A percentile compares a stretch with the other conserved stretches of the same genome.
Evolutionary conservation across 2,329 filamentous ascomycete species (phyloP).

Genomic region (Metarhizium brunneum): DNA sequence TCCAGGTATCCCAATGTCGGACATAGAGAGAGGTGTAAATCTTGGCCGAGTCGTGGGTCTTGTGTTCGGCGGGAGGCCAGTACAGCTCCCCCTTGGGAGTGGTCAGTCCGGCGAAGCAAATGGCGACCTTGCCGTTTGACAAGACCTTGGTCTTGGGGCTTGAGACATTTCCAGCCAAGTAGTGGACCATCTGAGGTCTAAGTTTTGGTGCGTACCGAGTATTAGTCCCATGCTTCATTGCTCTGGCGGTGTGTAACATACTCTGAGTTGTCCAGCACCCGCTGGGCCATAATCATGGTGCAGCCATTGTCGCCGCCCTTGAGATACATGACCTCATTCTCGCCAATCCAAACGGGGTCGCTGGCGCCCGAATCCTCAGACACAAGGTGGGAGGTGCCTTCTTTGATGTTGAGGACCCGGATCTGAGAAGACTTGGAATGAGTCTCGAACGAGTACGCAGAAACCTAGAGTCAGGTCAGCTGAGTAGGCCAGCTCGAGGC

Average conservation of each 20-base stretch:
- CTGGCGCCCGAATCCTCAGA: slow-evolving; percentile 55
- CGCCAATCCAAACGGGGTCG: slow-evolving; percentile 69
- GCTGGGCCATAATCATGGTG: slow-evolving; percentile 35
- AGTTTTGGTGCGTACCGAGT: slow-evolving; percentile 4
- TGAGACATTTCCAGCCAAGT: slow-evolving; percentile 44
- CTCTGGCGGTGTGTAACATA: slow-evolving; percentile 19
- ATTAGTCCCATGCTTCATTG: background rate
- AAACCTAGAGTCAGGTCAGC: slow-evolving; percentile 33
- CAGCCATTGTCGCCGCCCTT: slow-evolving; percentile 37
- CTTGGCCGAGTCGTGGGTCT: slow-evolving; percentile 53
- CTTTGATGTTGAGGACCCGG: slow-evolving; percentile 59
- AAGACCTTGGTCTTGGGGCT: slow-evolving; percentile 50
- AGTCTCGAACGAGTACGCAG: slow-evolving; percentile 70
- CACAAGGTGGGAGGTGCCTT: slow-evolving; percentile 55
- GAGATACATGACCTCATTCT: slow-evolving; percentile 51
- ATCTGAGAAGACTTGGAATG: slow-evolving; percentile 63
- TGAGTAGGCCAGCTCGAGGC: slow-evolving; percentile 1
- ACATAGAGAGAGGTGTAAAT: slow-evolving; percentile 70
- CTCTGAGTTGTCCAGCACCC: slow-evolving; percentile 25
- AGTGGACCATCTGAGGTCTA: slow-evolving; percentile 35
- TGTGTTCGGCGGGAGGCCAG: slow-evolving; percentile 52
- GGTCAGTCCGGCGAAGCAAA: slow-evolving; percentile 54
- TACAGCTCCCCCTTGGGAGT: slow-evolving; percentile 61
- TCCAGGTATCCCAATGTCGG: slow-evolving; percentile 75
- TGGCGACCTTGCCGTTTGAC: slow-evolving; percentile 37